A percentile compares a stretch with the other conserved stretches of the same genome.
Evolutionary conservation across 2,329 filamentous ascomycete species (phyloP).

Genomic region (Nemania bipapillata): DNA sequence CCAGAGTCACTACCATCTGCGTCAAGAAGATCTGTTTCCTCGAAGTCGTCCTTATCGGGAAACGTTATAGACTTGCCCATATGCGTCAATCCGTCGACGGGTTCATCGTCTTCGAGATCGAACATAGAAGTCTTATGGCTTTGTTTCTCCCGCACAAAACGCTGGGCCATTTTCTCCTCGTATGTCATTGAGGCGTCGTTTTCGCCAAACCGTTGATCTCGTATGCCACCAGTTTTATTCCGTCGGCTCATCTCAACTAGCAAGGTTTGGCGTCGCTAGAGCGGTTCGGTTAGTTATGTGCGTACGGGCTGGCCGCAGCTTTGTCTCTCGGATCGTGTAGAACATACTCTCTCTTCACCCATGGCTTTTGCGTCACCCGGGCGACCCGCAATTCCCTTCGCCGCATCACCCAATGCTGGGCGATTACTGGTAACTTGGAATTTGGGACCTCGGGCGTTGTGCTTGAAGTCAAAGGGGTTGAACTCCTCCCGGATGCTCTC

Average conservation of each 20-base stretch:
- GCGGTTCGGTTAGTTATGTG: constrained; percentile 32
- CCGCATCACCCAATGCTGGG: constrained; percentile 62
- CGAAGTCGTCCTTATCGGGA: constrained; percentile 75
- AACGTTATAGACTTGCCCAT: constrained; percentile 74
- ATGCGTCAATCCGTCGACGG: constrained; percentile 76
- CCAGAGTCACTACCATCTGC: constrained; percentile 70
- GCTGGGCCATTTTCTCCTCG: constrained; percentile 89
- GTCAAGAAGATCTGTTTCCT: constrained; percentile 73
- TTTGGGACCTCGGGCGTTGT: constrained; percentile 79
- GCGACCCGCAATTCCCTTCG: constrained; percentile 73
- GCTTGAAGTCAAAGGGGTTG: constrained; percentile 96
- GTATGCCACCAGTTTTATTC: constrained; percentile 90
- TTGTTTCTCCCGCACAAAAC: constrained; percentile 90
- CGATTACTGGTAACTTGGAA: constrained; percentile 82
- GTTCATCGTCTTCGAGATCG: constrained; percentile 86
- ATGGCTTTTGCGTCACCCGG: constrained; percentile 86
- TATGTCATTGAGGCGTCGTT: constrained; percentile 92
- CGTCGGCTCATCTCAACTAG: constrained; percentile 88
- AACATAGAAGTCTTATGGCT: constrained; percentile 82
- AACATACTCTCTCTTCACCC: constrained; percentile 81
- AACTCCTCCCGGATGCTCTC: constrained; percentile 92
- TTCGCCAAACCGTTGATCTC: constrained; percentile 95
- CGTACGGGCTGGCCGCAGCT: constrained; percentile 8
- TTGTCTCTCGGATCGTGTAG: neutral
- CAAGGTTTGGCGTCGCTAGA: constrained; percentile 79